Evolutionary conservation across 768 basidiomycete genomes (phyloP), one percentile per base, ranked within the genome.

Genomic region (Hortiboletus campestris): DNA sequence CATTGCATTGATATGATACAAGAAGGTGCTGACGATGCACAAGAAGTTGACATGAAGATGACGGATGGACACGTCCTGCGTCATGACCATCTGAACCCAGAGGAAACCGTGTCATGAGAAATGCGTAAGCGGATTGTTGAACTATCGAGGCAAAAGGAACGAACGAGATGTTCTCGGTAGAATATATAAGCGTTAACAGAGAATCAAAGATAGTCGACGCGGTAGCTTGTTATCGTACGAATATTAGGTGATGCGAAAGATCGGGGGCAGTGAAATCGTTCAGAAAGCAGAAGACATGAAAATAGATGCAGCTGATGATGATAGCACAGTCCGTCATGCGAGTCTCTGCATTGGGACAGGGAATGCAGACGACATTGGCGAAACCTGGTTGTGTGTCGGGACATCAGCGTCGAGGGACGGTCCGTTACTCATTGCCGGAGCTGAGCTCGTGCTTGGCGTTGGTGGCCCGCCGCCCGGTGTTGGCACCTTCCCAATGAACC

Each of bases 401-500:
- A 76, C 77, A 25, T 82, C 79, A 29, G 72, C 55, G 31, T 68
- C 75, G 45, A 66, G 64, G 17, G 72, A 73, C 34, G 59, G 63
- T 40, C 65, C 72, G 19, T 51, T 63, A 17, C 58, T 67, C 32
- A 61, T 66, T 20, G 63, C 70, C 64, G 64, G 75, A 49, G 60
- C 78, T 13, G 78, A 68, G 61, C 72, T 78, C 73, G 82, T 56
- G 79, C 63, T 79, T 66, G 70, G 84, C 62, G 74, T 85, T 65
- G 52, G 80, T 67, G 57, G 81, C 68, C 70, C 75, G 8, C 69
- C 76, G 8, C 71, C 65, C 0, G 74, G 67, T 6, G 79, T 70
- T 6, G 80, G 76, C 28, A 91, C 84, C 71, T 95, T 97, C 49
- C 94, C 94, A 57, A 96, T 93, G 69, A 92, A 96, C 96, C 96